Evolutionary conservation across 225 moss, liverwort and hornwort species (phyloP), one percentile per base, ranked within the genome.

Genomic region (Takakia lepidozioides): DNA sequence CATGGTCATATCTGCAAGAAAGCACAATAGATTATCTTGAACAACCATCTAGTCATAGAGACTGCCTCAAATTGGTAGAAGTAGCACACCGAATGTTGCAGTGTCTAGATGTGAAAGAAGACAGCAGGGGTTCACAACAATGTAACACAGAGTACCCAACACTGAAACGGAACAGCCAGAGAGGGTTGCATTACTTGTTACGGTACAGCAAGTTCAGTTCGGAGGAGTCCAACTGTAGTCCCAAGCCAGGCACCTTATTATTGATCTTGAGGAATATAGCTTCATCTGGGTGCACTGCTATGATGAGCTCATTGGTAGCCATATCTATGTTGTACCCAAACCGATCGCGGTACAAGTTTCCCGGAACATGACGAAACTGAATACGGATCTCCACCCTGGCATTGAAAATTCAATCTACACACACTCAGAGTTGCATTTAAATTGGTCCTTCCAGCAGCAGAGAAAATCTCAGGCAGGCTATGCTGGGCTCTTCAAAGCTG

Each of bases 231-330:
- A 93, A 52, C 55, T 78, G 73, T 44, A 78, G 70, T 35, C 82
- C 78, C 57, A 88, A 67, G 19, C 92, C 92, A 39, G 92, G 92
- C 51, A 85, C 76, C 69, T 93, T 93, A 67, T 93, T 93, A 68
- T 93, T 93, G 56, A 93, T 85, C 55, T 93, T 93, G 38, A 93
- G 69, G 34, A 58, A 77, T 39, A 93, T 81, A 29, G 80, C 78
- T 58, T 85, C 88, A 45, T 93, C 78, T 42, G 92, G 92, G 29
- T 85, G 92, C 43, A 81, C 73, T 46, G 85, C 57, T 46, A 93
- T 80, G 41, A 93, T 75, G 18, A 93, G 88, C 72, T 93, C 85
- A 58, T 93, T 93, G 55, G 70, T 60, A 5, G 75, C 72, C 62
- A 71, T 66, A 24, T 70, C 71, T 61, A 70, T 56, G 48, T 86